Evolutionary conservation across 83 land plant species (phyloP), one percentile per base, ranked within the genome.

Genomic region (Thuja plicata): DNA sequence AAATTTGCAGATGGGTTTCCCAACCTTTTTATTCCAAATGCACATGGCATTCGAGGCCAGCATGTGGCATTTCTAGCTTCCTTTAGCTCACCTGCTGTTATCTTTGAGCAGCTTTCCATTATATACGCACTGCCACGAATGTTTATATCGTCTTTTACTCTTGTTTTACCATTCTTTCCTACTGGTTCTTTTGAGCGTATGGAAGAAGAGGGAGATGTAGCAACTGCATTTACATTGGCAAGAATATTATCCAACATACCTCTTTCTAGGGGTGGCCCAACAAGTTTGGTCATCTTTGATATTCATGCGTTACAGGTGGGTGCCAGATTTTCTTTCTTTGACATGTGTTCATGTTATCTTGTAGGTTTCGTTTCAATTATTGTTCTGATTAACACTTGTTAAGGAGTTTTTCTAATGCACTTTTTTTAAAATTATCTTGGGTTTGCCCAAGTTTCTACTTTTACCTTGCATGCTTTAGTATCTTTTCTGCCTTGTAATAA

Each of bases 121-220:
- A 96, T 96, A 73, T 97, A 90, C 89, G 94, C 94, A 30, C 90
- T 97, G 80, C 99, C 99, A 13, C 54, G 94, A 38, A 92, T 96
- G 85, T 96, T 96, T 79, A 92, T 94, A 57, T 91, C 96, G 50
- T 95, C 98, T 17, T 96, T 96, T 89, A 93, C 98, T 9, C 76
- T 96, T 85, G 96, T 96, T 0, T 88, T 96, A 79, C 98, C 98
- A 32, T 96, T 96, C 92, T 96, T 96, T 84, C 98, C 98, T 5
- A 96, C 98, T 88, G 98, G 98, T 37, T 93, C 98, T 45, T 95
- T 94, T 89, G 98, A 96, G 89, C 91, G 98, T 34, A 93, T 96
- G 96, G 98, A 96, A 89, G 97, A 95, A 73, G 98, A 96, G 90
- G 98, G 98, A 27, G 98, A 96, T 92, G 94, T 96, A 35, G 98